Evolutionary conservation across 768 basidiomycete species (phyloP), one percentile per base, ranked within the genome.

Genomic region (Ramaria sp.): DNA sequence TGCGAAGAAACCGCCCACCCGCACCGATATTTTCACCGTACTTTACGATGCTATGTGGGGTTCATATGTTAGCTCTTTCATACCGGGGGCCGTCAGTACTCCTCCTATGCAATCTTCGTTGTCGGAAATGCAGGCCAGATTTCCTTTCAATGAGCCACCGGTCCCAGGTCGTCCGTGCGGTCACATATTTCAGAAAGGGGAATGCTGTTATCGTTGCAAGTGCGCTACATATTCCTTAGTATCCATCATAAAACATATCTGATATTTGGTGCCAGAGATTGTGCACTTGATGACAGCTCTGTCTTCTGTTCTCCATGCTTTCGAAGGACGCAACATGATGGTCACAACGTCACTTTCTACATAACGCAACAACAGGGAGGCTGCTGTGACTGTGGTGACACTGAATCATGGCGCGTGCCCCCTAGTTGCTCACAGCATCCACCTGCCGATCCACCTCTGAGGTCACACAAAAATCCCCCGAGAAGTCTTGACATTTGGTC

Each of bases 161-260:
- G 68, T 79, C 17, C 84, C 83, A n/a, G 89, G 87, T 9, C 75
- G 83, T 60, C 79, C 85, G 0, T 95, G 92, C 65, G 86, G 83
- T 1, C 81, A 88, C 65, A 88, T 93, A 42, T 91, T 95, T 71
- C 85, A 83, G 68, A 88, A 88, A 63, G 92, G 92, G 20, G 92
- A 96, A 69, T 84, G 85, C 63, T 92, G 92, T 63, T 95, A 93
- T 69, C 78, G 91, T 51, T 95, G 92, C 87, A 90, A 90, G 91
- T 91, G 65, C 73, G 90, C 59, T 11, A 7, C 19, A 43, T 19
- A 3, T 42, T 47, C 39, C 27, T 22, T 38, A 46, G 33, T 46
- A 33, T 54, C 49, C 33, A 15, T 47, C 30, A 3, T 30, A 27
- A 27, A n/a, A 17, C 38, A 53, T 3, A 12, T 59, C 30, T 19